Base-by-base conservation (phyloP, 306 rosid species). In the Cyclanthera cordifolia region DNA sequence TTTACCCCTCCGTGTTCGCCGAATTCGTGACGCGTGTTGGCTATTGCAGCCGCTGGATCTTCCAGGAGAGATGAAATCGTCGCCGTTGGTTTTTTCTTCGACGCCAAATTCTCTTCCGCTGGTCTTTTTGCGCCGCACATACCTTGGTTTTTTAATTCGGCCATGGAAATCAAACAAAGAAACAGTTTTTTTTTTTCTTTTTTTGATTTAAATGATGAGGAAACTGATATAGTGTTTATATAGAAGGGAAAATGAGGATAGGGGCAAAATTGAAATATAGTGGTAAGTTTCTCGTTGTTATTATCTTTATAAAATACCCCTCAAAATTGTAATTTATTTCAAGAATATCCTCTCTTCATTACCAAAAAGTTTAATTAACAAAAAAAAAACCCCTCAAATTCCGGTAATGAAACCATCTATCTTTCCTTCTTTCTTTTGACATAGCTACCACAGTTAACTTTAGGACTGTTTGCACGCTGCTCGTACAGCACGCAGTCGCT, bases 1-100 rank as follows among this genome's bases (percentile, higher is more conserved):
- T 94, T 94, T 1, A 94, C 97, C 0, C 99, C 99, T 0, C 99
- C 99, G 52, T 94, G 99, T 75, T 94, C 97, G 2, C 99, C 99
- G 72, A 94, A 94, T 55, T 94, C 99, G 48, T 94, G 99, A 3
- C 99, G 87, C 3, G 86, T 83, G 39, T 73, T 74, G 0, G 97
- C 99, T 2, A 94, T 41, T 14, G 99, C 83, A 0, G 90, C 84
- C 4, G 95, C 95, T 0, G 99, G 99, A 70, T 90, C 95, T 45
- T 27, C 68, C 0, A 30, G 45, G 3, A 66, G 32, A 15, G 69
- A 12, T 3, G 77, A 6, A 2, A 70, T 21, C 80, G 52, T 67
- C n/a, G 66, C 66, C 66, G 47, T 32, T n/a, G 81, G 32, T 67
- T 88, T 91, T 67, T 88, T 91, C 73, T 86, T 88, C 1, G 89